Percentiles rank a stretch among this genome's conserved stretches.
These are phyloP conservation scores for Jatropha curcas DNA, from an alignment of 345 rosid species.

Conservation along the genomic window DNA sequence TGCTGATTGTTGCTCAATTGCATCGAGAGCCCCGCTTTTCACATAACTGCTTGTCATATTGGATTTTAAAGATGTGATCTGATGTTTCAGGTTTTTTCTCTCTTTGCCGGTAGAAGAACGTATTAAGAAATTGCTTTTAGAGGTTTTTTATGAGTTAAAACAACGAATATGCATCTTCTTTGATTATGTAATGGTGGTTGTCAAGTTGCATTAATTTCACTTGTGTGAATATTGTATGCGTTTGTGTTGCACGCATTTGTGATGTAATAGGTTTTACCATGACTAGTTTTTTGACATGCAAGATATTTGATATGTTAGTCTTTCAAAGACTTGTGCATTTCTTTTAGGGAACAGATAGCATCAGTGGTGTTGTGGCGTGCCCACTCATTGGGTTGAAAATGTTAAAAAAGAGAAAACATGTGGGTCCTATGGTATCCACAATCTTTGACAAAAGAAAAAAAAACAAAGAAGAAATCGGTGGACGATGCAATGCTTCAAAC, in stretches of 20 bases:
- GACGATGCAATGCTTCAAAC: no score
- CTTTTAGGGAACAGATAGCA: no score
- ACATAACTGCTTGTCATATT: neutral
- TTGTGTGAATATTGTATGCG: neutral
- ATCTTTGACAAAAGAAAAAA: no score
- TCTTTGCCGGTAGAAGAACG: constrained; percentile 69
- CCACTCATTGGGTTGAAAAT: no score
- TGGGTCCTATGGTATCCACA: no score
- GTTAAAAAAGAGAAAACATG: no score
- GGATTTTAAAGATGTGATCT: neutral
- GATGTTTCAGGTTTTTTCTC: constrained; percentile 60
- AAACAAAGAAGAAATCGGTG: no score
- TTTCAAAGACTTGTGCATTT: neutral
- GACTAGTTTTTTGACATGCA: neutral
- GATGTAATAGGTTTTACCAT: neutral
- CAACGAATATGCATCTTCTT: neutral
- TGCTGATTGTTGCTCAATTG: no score
- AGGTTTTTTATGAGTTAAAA: constrained; percentile 53
- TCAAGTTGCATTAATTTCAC: neutral
- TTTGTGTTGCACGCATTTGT: neutral
- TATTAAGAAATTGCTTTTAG: constrained; percentile 58
- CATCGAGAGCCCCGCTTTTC: no score
- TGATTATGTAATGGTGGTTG: neutral
- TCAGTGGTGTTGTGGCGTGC: no score
- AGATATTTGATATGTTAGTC: neutral